phyloP scores from a whole-genome alignment of 306 rosid species.

The Prunus fruticosa region DNA sequence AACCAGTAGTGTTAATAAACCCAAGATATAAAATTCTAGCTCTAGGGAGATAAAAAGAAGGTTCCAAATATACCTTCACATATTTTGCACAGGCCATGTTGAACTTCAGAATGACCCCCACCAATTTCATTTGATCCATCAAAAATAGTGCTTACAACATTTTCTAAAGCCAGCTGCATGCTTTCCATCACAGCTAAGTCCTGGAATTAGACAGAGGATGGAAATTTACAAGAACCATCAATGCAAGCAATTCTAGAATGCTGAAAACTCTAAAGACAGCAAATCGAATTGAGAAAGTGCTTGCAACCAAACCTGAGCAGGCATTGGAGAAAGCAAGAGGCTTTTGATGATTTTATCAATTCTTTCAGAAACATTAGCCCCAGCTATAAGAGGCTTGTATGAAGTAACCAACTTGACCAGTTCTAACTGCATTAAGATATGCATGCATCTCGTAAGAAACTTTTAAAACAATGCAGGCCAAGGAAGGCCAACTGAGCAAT shows the following conservation, averaged over 20 bases:
- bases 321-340: conserved; percentile 53
- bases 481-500: conserved; percentile 5
- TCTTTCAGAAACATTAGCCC: conserved; percentile 70
- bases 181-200: conserved; percentile 81
- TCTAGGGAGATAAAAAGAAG: conserved; percentile 12
- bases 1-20: conserved; percentile 16
- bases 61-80: conserved; percentile 65
- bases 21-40: conserved; percentile 14
- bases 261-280: conserved; percentile 18
- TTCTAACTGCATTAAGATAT: conserved; percentile 62
- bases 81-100: conserved; percentile 56
- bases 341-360: conserved; percentile 56
- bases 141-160: conserved; percentile 67
- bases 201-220: conserved; percentile 37
- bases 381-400: conserved; percentile 75
- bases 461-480: background rate
- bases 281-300: conserved; percentile 28
- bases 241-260: conserved; percentile 20
- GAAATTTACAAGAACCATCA: conserved; percentile 2
- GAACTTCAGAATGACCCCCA: conserved; percentile 62
- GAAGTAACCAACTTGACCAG: conserved; percentile 74
- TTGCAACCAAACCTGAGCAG: conserved; percentile 58
- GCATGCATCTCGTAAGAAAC: conserved; percentile 27
- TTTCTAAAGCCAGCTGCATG: conserved; percentile 87
- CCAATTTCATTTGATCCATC: conserved; percentile 63